Base-by-base conservation (phyloP, 2,329 filamentous ascomycete species). In the Hypoxylon sp. region DNA sequence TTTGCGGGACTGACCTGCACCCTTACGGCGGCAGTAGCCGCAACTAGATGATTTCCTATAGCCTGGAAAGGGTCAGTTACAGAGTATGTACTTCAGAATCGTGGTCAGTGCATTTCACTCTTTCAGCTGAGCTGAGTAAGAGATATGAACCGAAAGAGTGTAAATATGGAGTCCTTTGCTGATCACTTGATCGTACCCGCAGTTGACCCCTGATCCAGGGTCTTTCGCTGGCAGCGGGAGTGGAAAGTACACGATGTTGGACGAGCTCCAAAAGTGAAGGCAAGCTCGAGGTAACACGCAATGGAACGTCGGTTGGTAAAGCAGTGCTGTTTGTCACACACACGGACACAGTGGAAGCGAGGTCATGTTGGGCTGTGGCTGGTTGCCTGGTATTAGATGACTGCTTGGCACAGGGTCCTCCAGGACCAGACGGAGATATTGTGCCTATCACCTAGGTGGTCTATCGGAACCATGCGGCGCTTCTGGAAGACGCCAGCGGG, bases 41-140 rank as follows among this genome's bases (percentile, higher is more conserved):
- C 84, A 86, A 70, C 77, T 82, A 45, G 81, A 80, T 33, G 84
- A 85, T 61, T 80, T 83, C 64, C 79, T 82, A 72, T 86, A 86
- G 42, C 84, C 84, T 86, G 61, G 44, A 63, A 50, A 48, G 57
- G 40, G 40, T 56, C 61, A 64, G 67, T 70, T 52, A 55, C 58
- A 56, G 48, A 40, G 8, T 38, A 30, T 62, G 48, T 65, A 65
- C 60, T 49, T 57, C 28, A 48, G 20, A 26, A 57, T 64, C 49
- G 30, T 42, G 32, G 44, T 33, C 20, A 48, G 45, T 49, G 24
- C 28, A 50, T 16, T 48, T 30, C 33, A 36, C 33, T 18, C 22
- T 51, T 57, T 44, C 30, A 33, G 26, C 46, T 28, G 53, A 51
- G 59, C 65, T 58, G 56, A 68, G 65, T 62, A 66, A 66, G 62